These are phyloP conservation scores for Fragaria nilgerrensis DNA, from an alignment of 306 rosid genomes.

Conservation along the genomic window DNA sequence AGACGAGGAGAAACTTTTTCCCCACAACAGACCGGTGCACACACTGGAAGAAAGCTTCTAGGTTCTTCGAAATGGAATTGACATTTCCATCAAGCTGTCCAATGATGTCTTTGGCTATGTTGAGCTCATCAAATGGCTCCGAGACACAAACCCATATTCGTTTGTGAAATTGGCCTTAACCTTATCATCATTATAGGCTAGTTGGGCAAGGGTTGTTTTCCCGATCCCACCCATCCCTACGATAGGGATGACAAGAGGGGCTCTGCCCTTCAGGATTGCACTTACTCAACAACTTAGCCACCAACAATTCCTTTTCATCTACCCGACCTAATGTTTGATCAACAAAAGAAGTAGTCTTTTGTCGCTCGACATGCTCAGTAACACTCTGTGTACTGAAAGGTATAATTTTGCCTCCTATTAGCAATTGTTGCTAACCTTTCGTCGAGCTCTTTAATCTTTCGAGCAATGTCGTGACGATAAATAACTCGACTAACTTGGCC, in stretches of 20 bases:
- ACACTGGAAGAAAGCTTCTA: background rate
- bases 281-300: background rate
- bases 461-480: conserved; percentile 6
- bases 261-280: background rate
- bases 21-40: background rate
- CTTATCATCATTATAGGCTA: conserved; percentile 16
- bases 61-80: background rate
- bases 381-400: background rate
- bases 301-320: background rate
- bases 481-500: background rate
- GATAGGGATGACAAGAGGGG: conserved; percentile 11
- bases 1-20: conserved; percentile 7
- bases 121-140: conserved; percentile 19
- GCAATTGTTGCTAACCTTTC: background rate
- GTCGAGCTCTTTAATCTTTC: conserved; percentile 6
- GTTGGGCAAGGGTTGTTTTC: conserved; percentile 18
- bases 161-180: background rate
- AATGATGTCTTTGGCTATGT: conserved; percentile 10
- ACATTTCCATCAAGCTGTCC: background rate
- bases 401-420: background rate
- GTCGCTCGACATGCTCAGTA: background rate
- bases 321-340: conserved; percentile 17
- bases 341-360: conserved; percentile 10
- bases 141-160: conserved; percentile 28
- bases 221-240: conserved; percentile 29